These are phyloP conservation scores for Phytopythium cucurbitacearum DNA, from an alignment of 352 stramenopile species.

Conservation along the genomic window DNA sequence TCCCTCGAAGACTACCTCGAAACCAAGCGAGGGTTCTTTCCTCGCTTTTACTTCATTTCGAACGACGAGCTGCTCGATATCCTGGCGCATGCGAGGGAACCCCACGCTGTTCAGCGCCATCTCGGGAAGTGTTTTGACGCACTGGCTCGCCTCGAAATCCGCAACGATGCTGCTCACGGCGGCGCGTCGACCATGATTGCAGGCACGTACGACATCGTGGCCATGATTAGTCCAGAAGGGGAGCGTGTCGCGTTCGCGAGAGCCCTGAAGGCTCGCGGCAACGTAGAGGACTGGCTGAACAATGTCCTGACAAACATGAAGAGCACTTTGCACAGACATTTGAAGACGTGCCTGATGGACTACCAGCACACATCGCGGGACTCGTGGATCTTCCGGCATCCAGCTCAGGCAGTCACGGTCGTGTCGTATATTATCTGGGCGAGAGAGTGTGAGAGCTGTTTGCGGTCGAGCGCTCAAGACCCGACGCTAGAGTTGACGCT, in stretches of 20 bases:
- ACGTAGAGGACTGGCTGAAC: slow-evolving; percentile 87
- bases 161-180: slow-evolving; percentile 25
- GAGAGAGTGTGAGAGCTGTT: slow-evolving; percentile 63
- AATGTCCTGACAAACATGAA: slow-evolving; percentile 74
- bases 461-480: slow-evolving; percentile 43
- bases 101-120: slow-evolving; percentile 71
- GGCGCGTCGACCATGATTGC: neutral
- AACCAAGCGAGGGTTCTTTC: slow-evolving; percentile 81
- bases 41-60: slow-evolving; percentile 87
- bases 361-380: slow-evolving; percentile 82
- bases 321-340: slow-evolving; percentile 52
- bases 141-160: slow-evolving; percentile 74
- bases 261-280: slow-evolving; percentile 76
- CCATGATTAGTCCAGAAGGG: slow-evolving; percentile 79
- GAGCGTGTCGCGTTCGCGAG: slow-evolving; percentile 73
- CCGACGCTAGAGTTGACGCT: slow-evolving; percentile 43
- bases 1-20: slow-evolving; percentile 81
- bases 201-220: slow-evolving; percentile 48
- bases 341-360: slow-evolving; percentile 81
- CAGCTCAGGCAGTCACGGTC: slow-evolving; percentile 88
- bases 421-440: slow-evolving; percentile 89
- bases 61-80: slow-evolving; percentile 87
- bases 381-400: slow-evolving; percentile 84
- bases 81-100: slow-evolving; percentile 74
- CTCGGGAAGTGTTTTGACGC: slow-evolving; percentile 85